These are phyloP conservation scores for Cyclospora cayetanensis DNA, from an alignment of 169 alveolate genomes.

Conservation along the genomic window DNA sequence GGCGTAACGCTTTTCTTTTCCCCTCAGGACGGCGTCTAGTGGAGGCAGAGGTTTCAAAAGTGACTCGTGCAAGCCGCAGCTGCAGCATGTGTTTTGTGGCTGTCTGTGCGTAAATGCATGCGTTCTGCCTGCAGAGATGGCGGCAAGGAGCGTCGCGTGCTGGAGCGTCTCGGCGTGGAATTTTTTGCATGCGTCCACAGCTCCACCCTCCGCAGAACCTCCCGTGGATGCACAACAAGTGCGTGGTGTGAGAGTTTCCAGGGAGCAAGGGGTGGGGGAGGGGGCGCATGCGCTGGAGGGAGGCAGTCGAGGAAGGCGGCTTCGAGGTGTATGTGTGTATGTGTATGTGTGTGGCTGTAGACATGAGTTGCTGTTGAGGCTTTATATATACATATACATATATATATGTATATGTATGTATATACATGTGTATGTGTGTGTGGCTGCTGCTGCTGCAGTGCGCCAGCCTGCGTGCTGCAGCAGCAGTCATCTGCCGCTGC, in stretches of 20 bases:
- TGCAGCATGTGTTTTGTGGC: too few species aligned
- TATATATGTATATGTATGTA: too few species aligned
- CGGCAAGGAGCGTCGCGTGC: background rate
- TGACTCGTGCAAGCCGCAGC: too few species aligned
- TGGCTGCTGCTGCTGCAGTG: constrained; percentile 29
- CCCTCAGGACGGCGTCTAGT: too few species aligned
- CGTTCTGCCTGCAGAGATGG: constrained; percentile 20
- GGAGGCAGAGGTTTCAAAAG: too few species aligned
- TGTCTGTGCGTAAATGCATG: too few species aligned
- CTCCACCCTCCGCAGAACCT: constrained; percentile 19
- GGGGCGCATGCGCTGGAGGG: background rate
- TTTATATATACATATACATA: too few species aligned
- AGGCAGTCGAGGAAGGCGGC: background rate
- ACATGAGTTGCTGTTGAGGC: too few species aligned
- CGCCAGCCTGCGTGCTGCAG: constrained; percentile 19
- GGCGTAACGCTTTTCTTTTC: too few species aligned
- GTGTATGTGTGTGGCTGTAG: too few species aligned
- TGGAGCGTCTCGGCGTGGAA: constrained; percentile 7
- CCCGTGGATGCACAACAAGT: constrained; percentile 18
- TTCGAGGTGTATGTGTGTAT: too few species aligned
- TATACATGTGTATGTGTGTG: too few species aligned
- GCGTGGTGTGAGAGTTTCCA: background rate
- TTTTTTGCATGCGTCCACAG: background rate
- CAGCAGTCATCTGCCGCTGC: constrained; percentile 46
- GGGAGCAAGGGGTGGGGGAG: background rate